These are phyloP conservation scores for Gastrodia elata DNA, from an alignment of 106 monocot genomes.

Conservation along the genomic window DNA sequence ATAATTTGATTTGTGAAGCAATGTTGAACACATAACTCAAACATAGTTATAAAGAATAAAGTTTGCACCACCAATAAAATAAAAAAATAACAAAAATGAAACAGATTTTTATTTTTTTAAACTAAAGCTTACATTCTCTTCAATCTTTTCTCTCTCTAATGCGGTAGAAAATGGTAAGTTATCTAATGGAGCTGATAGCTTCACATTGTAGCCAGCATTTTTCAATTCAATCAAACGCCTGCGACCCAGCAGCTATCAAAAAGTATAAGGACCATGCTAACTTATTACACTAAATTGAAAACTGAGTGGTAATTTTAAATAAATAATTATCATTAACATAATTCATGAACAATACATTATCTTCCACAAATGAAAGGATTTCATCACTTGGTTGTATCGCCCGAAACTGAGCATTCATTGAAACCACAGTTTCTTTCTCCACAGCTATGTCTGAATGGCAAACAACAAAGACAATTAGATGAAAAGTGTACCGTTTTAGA, in stretches of 20 bases:
- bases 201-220: constrained; percentile 74
- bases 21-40: neutral
- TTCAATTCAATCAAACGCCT: constrained; percentile 74
- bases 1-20: neutral
- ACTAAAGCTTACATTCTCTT: constrained; percentile 66
- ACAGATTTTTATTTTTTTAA: neutral
- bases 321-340: neutral
- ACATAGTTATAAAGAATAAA: neutral
- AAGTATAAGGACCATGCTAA: constrained; percentile 9
- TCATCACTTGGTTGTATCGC: constrained; percentile 82
- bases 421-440: constrained; percentile 55
- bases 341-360: constrained; percentile 44
- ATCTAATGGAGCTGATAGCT: constrained; percentile 87
- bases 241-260: constrained; percentile 72
- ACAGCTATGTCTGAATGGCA: constrained; percentile 30
- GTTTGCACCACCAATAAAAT: neutral
- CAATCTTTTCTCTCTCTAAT: constrained; percentile 67
- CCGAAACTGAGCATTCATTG: constrained; percentile 87
- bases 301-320: neutral
- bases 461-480: neutral
- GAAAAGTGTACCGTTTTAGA: constrained; percentile 1
- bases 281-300: neutral
- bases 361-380: constrained; percentile 93
- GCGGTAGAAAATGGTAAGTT: constrained; percentile 73
- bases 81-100: neutral